Evolutionary conservation across 2,329 filamentous ascomycete species (phyloP).

Genomic region (Curvularia sp.): DNA sequence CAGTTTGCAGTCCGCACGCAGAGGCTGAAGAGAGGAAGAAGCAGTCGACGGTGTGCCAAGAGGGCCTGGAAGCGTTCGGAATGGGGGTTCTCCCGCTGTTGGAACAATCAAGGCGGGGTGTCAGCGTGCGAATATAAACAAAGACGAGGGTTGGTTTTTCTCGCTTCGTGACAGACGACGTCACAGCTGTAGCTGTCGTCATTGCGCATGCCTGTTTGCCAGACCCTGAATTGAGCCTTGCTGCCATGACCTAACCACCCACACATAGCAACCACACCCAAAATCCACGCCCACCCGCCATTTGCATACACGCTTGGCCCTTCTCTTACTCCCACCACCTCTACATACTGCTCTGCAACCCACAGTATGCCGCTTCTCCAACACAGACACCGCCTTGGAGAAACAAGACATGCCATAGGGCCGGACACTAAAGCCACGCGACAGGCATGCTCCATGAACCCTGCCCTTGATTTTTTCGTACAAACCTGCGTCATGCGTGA

Average conservation of each 20-base stretch:
- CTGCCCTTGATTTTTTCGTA: slow-evolving; percentile 9
- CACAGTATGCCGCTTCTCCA: not conserved
- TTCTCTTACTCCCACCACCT: no score
- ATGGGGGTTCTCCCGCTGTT: slow-evolving; percentile 28
- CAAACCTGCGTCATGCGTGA: slow-evolving; percentile 27
- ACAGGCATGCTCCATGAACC: slow-evolving; percentile 12
- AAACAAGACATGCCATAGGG: slow-evolving; percentile 7
- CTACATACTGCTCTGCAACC: not conserved
- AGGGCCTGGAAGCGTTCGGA: slow-evolving; percentile 46
- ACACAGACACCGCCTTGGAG: not conserved
- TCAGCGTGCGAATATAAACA: slow-evolving; percentile 30
- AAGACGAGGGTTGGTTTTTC: slow-evolving; percentile 32
- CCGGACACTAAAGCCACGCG: slow-evolving; percentile 10
- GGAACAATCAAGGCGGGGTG: slow-evolving; percentile 29
- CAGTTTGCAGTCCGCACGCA: slow-evolving; percentile 11
- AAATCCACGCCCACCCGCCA: not conserved
- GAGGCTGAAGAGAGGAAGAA: slow-evolving; percentile 21
- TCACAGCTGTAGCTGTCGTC: slow-evolving; percentile 39
- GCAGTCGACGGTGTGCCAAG: slow-evolving; percentile 37
- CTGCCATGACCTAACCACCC: slow-evolving; percentile 6
- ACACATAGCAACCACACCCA: not conserved
- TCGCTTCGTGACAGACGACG: slow-evolving; percentile 29
- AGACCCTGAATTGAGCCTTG: slow-evolving; percentile 27
- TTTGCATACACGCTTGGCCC: no score
- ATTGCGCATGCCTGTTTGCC: slow-evolving; percentile 34